Evolutionary conservation across 2,329 filamentous ascomycete genomes (phyloP).

Genomic region (Tolypocladium ovalisporum): DNA sequence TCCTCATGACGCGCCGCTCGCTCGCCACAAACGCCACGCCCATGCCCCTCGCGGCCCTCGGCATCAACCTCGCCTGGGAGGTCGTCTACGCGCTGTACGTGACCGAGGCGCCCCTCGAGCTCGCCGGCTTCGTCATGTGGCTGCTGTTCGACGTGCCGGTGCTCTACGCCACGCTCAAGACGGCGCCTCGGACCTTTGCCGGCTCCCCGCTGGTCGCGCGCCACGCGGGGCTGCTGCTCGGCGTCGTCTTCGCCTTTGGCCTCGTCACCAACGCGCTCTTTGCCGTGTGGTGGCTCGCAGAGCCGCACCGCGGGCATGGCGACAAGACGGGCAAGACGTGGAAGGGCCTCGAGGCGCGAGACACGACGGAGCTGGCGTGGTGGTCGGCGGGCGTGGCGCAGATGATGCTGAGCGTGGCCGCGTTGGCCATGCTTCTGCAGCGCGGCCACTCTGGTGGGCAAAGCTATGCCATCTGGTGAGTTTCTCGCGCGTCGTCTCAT

Average conservation of each 20-base stretch:
- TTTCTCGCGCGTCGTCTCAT: constrained; percentile 6
- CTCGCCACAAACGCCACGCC: constrained; percentile 35
- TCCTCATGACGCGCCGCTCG: constrained; percentile 34
- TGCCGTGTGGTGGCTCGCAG: constrained; percentile 34
- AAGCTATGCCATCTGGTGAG: constrained; percentile 37
- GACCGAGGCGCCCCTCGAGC: constrained; percentile 30
- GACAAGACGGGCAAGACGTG: constrained; percentile 34
- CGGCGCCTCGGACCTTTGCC: constrained; percentile 31
- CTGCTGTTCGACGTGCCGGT: constrained; percentile 36
- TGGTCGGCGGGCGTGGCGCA: constrained; percentile 36
- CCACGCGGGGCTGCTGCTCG: constrained; percentile 26
- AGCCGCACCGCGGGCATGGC: constrained; percentile 27
- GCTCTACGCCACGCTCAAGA: constrained; percentile 32
- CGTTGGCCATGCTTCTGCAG: constrained; percentile 31
- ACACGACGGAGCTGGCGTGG: constrained; percentile 38
- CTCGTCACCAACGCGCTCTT: constrained; percentile 28
- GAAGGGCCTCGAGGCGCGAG: constrained; percentile 26
- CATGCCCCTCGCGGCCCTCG: constrained; percentile 36
- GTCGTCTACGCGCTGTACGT: constrained; percentile 36
- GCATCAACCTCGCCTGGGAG: constrained; percentile 41
- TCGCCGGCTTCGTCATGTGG: constrained; percentile 33
- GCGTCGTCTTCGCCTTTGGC: constrained; percentile 22
- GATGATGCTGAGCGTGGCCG: constrained; percentile 25
- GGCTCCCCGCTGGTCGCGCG: constrained; percentile 27
- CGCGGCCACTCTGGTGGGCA: constrained; percentile 37